Percentiles rank a stretch among this genome's conserved stretches.
phyloP scores from a whole-genome alignment of 2,329 filamentous ascomycete species.

The Arthroderma sp. region DNA sequence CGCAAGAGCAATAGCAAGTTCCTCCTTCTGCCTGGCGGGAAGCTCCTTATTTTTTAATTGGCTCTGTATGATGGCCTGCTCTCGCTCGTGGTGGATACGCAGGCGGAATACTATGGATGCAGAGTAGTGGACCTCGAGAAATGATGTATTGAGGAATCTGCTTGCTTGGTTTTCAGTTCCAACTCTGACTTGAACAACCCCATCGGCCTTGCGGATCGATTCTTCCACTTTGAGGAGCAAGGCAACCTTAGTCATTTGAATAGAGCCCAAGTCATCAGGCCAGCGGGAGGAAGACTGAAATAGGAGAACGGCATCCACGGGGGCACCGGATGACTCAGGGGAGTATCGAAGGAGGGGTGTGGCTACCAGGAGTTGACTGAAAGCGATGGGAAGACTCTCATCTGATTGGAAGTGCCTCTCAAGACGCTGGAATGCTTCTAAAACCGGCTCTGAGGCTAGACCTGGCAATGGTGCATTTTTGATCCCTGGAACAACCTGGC shows the following conservation, averaged over 20 bases:
- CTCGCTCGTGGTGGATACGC: constrained; percentile 78
- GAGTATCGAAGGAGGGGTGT: constrained; percentile 63
- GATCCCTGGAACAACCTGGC: constrained; percentile 24
- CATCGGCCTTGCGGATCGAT: constrained; percentile 53
- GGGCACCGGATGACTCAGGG: constrained; percentile 35
- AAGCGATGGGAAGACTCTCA: constrained; percentile 73
- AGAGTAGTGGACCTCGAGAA: constrained; percentile 67
- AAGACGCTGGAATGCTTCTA: constrained; percentile 58
- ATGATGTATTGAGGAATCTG: constrained; percentile 63
- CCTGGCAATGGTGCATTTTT: constrained; percentile 41
- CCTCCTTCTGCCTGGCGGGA: constrained; percentile 53
- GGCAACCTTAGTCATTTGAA: constrained; percentile 86
- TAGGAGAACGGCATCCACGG: constrained; percentile 70
- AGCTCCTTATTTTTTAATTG: constrained; percentile 61
- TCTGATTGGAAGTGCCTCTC: constrained; percentile 66
- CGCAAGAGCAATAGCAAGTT: constrained; percentile 57
- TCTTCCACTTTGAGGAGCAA: constrained; percentile 65
- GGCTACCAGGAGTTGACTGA: constrained; percentile 66
- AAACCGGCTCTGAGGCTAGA: constrained; percentile 41
- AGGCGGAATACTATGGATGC: constrained; percentile 66
- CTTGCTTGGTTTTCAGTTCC: constrained; percentile 66
- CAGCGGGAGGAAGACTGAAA: constrained; percentile 89
- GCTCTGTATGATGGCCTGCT: constrained; percentile 68
- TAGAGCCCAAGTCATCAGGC: constrained; percentile 83
- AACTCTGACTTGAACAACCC: constrained; percentile 53